A percentile compares a stretch with the other conserved stretches of the same genome.
These are phyloP conservation scores for Aspergillus vadensis DNA, from an alignment of 2,329 filamentous ascomycete genomes.

Conservation along the genomic window DNA sequence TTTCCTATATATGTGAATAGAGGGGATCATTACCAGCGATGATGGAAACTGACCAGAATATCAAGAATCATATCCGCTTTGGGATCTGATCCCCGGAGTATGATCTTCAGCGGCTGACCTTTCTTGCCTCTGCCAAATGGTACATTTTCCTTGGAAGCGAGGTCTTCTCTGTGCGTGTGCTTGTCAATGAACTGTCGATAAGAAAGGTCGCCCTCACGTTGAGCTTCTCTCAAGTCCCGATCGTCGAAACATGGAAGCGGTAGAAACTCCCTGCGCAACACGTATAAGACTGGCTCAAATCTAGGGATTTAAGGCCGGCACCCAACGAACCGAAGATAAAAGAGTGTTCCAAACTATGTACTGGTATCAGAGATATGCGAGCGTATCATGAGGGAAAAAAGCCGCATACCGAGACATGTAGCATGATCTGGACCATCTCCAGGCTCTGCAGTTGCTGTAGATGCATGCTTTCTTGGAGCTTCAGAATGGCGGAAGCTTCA, in stretches of 20 bases:
- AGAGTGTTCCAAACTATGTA: conserved; percentile 37
- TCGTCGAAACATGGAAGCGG: conserved; percentile 40
- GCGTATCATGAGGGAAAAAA: background rate
- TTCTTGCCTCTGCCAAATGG: conserved; percentile 27
- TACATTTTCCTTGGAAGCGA: conserved; percentile 10
- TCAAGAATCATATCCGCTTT: conserved; percentile 49
- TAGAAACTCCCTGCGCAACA: conserved; percentile 33
- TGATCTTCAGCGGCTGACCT: conserved; percentile 42
- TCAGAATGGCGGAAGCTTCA: conserved; percentile 12
- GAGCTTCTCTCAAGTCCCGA: conserved; percentile 32
- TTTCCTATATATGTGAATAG: conserved; percentile 46
- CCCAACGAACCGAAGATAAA: conserved; percentile 36
- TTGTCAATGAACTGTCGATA: conserved; percentile 32
- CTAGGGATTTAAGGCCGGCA: background rate
- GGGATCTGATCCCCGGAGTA: conserved; percentile 43
- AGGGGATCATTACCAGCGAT: background rate
- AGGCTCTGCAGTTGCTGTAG: conserved; percentile 48
- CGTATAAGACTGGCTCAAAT: conserved; percentile 16
- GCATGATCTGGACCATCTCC: conserved; percentile 51
- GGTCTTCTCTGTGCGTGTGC: conserved; percentile 9
- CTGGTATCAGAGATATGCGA: conserved; percentile 4
- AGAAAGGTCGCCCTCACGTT: conserved; percentile 27
- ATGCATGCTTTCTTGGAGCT: conserved; percentile 16
- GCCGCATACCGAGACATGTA: conserved; percentile 49
- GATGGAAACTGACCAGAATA: conserved; percentile 45